phyloP scores from a whole-genome alignment of 495 filamentous ascomycete genomes.

The Xylaria venustula region DNA sequence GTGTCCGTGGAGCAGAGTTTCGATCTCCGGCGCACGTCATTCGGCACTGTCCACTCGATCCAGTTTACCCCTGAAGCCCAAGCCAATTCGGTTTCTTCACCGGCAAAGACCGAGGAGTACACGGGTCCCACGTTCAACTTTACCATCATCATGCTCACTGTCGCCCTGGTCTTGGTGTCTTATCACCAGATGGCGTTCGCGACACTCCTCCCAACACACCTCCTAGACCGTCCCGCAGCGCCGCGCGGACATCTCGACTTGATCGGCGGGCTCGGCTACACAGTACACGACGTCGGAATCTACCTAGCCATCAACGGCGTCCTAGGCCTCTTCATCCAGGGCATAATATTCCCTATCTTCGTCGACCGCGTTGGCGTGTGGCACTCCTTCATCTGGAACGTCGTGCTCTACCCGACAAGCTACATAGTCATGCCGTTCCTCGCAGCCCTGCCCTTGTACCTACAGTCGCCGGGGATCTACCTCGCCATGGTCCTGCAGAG shows the following conservation, averaged over 20 bases:
- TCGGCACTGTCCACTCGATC: constrained; percentile 30
- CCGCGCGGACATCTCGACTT: constrained; percentile 24
- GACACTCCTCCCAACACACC: constrained; percentile 28
- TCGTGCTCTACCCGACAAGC: constrained; percentile 62
- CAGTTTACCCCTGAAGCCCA: constrained; percentile 7
- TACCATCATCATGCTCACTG: constrained; percentile 30
- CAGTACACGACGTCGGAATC: constrained; percentile 62
- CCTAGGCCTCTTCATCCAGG: constrained; percentile 68
- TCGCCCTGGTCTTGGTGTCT: constrained; percentile 25
- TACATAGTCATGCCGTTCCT: constrained; percentile 72
- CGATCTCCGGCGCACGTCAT: constrained; percentile 28
- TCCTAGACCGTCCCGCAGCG: constrained; percentile 23
- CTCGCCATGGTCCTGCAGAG: constrained; percentile 62
- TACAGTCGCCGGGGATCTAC: constrained; percentile 61
- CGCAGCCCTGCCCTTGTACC: constrained; percentile 47
- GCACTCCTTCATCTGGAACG: constrained; percentile 62
- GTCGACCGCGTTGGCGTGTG: constrained; percentile 65
- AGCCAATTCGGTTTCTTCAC: not conserved
- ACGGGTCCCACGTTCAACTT: constrained; percentile 25
- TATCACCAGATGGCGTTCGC: constrained; percentile 36
- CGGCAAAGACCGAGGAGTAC: constrained; percentile 4
- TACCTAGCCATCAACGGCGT: constrained; percentile 69
- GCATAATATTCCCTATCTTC: constrained; percentile 62
- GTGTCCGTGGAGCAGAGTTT: constrained; percentile 27
- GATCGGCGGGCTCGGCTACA: constrained; percentile 62